Evolutionary conservation across 257 asterid species (phyloP), one percentile per base, ranked within the genome.

Genomic region (Salvia hispanica): DNA sequence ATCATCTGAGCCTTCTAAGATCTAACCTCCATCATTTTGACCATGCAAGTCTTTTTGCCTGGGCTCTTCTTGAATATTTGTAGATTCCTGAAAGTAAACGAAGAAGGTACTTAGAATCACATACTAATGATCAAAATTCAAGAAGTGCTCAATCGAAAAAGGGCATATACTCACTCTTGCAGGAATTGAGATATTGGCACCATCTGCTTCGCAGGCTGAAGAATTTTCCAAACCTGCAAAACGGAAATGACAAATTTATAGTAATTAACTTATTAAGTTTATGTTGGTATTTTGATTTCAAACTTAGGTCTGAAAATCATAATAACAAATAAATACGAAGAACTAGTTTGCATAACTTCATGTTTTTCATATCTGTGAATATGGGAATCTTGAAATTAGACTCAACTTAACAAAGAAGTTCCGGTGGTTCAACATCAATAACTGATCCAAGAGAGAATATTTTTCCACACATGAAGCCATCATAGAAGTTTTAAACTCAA

Each of bases 171-270:
- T 81, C 11, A 71, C 58, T 39, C 64, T 72, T 48, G 63, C 62
- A 58, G 76, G 78, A 67, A 70, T 75, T 13, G 82, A 58, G 69
- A 65, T 76, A 65, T 75, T 84, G 63, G 72, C 73, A 50, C 74
- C 82, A 71, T 78, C 80, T 50, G 77, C 62, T 52, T 71, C 89
- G 66, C 80, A 77, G 25, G 74, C 81, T 31, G 84, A 74, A 59
- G 81, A 81, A 67, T 83, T 78, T 70, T 84, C 93, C 21, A 89
- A 72, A 69, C 81, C 91, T 84, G 85, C 53, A 52, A 71, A 63
- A 62, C 12, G 34, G 28, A 72, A 66, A 57, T 39, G 14, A 58
- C 21, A 21, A 31, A 47, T 52, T 71, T 9, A 61, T n/a, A n/a
- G n/a, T 18, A 66, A 45, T 50, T 6, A 16, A 48, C 42, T 39